Conservation (phyloP, 257 asterid species). For the Haberlea rhodopensis region DNA sequence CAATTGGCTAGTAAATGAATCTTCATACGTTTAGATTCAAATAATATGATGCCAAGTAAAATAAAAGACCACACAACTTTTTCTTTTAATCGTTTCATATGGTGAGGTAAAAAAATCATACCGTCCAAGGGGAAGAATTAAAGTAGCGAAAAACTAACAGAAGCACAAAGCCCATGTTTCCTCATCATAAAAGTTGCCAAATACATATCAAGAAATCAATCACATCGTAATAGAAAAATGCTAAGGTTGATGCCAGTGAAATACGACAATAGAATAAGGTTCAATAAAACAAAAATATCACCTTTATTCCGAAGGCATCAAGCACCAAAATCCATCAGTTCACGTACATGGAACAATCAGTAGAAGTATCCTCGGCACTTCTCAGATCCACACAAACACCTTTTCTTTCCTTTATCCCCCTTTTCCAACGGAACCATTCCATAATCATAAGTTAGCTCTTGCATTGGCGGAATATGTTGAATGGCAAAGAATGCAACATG, state of each 20-base stretch:
- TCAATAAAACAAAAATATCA: conserved; percentile 1
- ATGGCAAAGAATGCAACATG: conserved; percentile 85
- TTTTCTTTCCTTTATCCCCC: conserved; percentile 56
- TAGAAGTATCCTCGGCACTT: conserved; percentile 82
- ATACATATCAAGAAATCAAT: background rate
- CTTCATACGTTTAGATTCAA: background rate
- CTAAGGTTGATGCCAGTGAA: background rate
- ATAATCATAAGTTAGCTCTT: conserved; percentile 80
- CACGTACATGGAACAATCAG: conserved; percentile 26
- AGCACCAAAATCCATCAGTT: conserved; percentile 13
- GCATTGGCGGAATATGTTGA: conserved; percentile 90
- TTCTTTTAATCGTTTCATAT: background rate
- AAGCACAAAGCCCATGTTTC: background rate
- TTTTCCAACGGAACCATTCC: conserved; percentile 60
- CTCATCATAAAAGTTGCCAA: background rate
- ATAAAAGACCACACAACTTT: background rate
- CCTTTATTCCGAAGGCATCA: conserved; percentile 23
- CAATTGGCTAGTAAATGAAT: background rate
- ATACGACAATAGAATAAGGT: background rate
- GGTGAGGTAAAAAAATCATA: background rate
- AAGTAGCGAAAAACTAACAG: background rate
- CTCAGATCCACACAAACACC: conserved; percentile 68
- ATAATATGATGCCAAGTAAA: background rate
- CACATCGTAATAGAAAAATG: background rate
- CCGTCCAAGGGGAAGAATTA: background rate